Evolutionary conservation across 2,329 filamentous ascomycete species (phyloP).

Genomic region (Paecilomyces niveus): DNA sequence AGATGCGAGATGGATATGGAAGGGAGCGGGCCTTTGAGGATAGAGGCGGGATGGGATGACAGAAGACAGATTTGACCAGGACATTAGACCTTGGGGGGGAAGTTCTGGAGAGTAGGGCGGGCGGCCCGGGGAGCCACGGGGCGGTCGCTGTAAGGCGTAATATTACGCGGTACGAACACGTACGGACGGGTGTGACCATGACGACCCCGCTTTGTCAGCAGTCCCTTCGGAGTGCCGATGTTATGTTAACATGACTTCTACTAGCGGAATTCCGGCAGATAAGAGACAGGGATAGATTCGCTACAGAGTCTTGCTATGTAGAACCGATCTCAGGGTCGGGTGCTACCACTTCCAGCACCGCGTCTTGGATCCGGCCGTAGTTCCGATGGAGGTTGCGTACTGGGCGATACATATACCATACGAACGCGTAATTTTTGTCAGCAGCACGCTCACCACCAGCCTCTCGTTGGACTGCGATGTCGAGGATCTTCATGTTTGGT

Average conservation of each 20-base stretch:
- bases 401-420: not conserved
- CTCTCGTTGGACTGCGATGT: constrained; percentile 14
- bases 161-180: constrained; percentile 8
- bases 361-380: not conserved
- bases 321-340: not conserved
- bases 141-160: not conserved
- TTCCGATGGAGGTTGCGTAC: not conserved
- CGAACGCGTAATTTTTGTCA: constrained; percentile 12
- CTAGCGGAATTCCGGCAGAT: not conserved
- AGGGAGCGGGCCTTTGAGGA: not conserved
- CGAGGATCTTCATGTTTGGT: not conserved
- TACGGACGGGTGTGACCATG: not conserved
- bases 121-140: not conserved
- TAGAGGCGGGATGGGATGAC: not conserved
- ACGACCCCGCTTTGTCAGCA: not conserved
- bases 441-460: constrained; percentile 36
- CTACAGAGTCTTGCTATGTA: not conserved
- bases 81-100: not conserved
- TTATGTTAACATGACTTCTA: not conserved
- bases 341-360: not conserved
- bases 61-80: not conserved
- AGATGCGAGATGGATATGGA: not conserved
- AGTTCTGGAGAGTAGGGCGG: not conserved
- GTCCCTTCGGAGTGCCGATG: not conserved
- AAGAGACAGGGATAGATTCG: not conserved